A percentile compares a stretch with the other conserved stretches of the same genome.
phyloP scores from a whole-genome alignment of 345 rosid species.

The Carallia pectinifolia region DNA sequence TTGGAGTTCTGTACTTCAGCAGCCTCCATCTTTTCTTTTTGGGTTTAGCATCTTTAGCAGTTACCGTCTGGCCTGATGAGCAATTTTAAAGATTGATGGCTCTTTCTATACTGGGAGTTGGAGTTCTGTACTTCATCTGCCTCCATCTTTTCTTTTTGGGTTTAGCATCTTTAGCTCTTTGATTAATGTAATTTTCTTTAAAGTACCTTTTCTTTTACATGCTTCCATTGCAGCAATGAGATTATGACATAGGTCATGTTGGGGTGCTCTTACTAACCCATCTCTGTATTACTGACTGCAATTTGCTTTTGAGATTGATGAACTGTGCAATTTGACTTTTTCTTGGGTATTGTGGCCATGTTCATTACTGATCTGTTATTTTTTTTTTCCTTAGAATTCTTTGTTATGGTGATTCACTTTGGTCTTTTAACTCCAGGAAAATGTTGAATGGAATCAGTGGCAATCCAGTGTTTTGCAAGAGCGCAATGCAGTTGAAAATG shows the following conservation, averaged over 20 bases:
- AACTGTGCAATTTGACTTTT: too few species aligned
- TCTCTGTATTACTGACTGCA: too few species aligned
- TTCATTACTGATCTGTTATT: background rate
- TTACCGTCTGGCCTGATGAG: background rate
- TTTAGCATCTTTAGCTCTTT: too few species aligned
- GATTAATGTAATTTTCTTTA: background rate
- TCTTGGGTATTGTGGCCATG: background rate
- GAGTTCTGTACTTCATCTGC: background rate
- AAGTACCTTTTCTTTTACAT: background rate
- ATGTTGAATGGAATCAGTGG: slow-evolving; percentile 85
- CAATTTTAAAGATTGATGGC: background rate
- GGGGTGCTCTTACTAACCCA: too few species aligned
- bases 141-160: background rate
- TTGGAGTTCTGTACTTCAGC: background rate
- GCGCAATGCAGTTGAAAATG: slow-evolving; percentile 89
- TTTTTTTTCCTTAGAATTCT: background rate
- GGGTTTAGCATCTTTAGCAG: too few species aligned
- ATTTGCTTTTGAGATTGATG: too few species aligned
- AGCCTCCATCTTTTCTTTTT: background rate
- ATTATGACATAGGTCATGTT: too few species aligned
- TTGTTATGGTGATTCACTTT: slow-evolving; percentile 13
- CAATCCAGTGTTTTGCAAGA: slow-evolving; percentile 68
- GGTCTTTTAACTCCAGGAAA: slow-evolving; percentile 49
- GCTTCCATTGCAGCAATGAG: background rate
- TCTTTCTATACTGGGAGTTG: background rate